Evolutionary conservation across 225 moss, liverwort and hornwort genomes (phyloP), one percentile per base, ranked within the genome.

Genomic region (Pleurozium schreberi): DNA sequence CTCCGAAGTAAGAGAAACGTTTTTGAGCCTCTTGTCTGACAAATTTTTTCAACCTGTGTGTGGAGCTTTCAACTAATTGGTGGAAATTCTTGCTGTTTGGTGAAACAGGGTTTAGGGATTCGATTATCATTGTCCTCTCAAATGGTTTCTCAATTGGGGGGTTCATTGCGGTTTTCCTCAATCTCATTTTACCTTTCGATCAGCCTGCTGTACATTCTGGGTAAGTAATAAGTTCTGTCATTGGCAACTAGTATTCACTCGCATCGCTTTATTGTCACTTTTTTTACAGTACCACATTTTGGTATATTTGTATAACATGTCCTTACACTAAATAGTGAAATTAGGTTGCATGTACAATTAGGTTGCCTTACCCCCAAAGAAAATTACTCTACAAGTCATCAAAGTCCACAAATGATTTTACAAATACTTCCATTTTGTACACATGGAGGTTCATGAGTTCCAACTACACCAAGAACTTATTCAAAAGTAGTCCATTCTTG

Each of bases 71-170:
- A 84, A 28, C 62, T 79, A 11, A 82, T 25, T 77, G n/a, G 61
- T 42, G 68, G 4, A 31, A n/a, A 45, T 18, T 65, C 12, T 65
- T 60, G 65, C 14, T 30, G 36, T 75, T 58, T 64, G 66, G 43
- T 73, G 87, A 88, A n/a, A 88, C 93, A 98, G 98, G 98, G 50
- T 94, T 98, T 25, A 89, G 98, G 57, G 97, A 97, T 81, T 97
- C 97, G 12, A 77, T 98, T 18, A 96, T 97, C 52, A 96, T 96
- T 13, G 68, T 98, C 55, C 8, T 94, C 87, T 96, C 98, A 5
- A 98, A 96, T 87, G 97, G 98, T 22, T 98, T 96, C 83, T 96
- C 98, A 8, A 92, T 95, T 38, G 97, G 98, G 42, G 98, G 97
- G 16, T 87, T 98, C 33, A 94, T 95, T 73, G 98, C 98, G 42